Conservation (phyloP, 1,284 basidiomycete genomes). For the Puccinia polysora region DNA sequence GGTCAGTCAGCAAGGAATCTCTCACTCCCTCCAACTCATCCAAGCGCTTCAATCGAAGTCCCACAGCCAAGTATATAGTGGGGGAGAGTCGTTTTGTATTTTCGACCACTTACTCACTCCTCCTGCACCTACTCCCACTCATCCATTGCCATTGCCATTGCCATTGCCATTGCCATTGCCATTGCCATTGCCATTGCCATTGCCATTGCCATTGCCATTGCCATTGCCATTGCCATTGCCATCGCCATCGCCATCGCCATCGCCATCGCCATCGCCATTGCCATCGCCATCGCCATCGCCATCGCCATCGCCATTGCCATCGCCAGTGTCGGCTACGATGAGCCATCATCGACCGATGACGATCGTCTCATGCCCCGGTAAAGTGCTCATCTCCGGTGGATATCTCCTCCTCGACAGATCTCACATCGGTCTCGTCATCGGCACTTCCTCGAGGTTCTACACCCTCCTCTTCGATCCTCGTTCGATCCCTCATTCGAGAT, state of each 20-base stretch:
- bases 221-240: conserved; percentile 2
- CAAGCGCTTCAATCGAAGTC: too few relatives aligned
- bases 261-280: conserved; percentile 2
- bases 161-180: conserved; percentile 2
- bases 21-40: too few relatives aligned
- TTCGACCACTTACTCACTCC: too few relatives aligned
- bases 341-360: too few relatives aligned
- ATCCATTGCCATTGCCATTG: conserved; percentile 2
- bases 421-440: conserved; percentile 78
- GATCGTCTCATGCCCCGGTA: conserved; percentile 14
- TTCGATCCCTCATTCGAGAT: not conserved
- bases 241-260: conserved; percentile 2
- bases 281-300: conserved; percentile 2
- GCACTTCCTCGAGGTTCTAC: conserved; percentile 90
- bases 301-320: conserved; percentile 2
- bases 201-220: conserved; percentile 2
- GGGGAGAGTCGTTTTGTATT: too few relatives aligned
- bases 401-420: conserved; percentile 84
- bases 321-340: not conserved
- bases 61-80: too few relatives aligned
- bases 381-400: conserved; percentile 63
- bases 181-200: conserved; percentile 2
- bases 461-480: conserved; percentile 57
- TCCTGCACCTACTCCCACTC: too few relatives aligned
- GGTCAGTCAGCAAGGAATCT: too few relatives aligned